A percentile compares a stretch with the other conserved stretches of the same genome.
Conservation (phyloP, 768 basidiomycete genomes). For the Phlegmacium glaucopus region DNA sequence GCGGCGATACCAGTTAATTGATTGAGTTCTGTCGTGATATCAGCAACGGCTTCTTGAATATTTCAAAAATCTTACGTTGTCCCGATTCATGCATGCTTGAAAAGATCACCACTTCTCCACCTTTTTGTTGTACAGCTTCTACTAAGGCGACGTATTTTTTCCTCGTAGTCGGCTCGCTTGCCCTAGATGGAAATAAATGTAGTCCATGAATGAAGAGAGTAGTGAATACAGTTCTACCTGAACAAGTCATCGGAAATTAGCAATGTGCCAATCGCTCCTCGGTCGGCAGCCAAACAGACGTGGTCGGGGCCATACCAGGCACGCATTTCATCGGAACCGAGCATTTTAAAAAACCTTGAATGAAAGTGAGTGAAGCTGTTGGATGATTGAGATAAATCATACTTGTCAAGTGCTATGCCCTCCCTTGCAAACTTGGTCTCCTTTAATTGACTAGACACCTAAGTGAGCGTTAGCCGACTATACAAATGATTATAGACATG, state of each 20-base stretch:
- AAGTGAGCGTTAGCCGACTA: not conserved
- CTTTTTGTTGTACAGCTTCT: conserved; percentile 83
- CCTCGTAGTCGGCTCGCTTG: conserved; percentile 73
- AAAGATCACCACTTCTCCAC: conserved; percentile 94
- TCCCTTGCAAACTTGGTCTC: conserved; percentile 97
- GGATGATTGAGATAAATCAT: conserved; percentile 3
- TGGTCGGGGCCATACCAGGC: conserved; percentile 99
- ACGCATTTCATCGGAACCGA: conserved; percentile 88
- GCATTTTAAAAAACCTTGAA: conserved; percentile 94
- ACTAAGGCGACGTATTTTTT: conserved; percentile 86
- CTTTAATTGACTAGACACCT: conserved; percentile 77
- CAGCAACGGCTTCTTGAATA: not conserved
- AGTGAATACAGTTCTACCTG: conserved; percentile 45
- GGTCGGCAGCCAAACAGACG: conserved; percentile 85
- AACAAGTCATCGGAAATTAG: conserved; percentile 95
- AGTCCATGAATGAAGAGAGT: not conserved
- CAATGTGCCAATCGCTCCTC: conserved; percentile 91
- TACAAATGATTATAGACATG: not conserved
- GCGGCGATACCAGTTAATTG: conserved; percentile 94
- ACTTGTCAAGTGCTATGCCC: conserved; percentile 90
- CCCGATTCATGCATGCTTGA: conserved; percentile 99
- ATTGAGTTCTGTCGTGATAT: conserved; percentile 71
- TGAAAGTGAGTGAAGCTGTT: conserved; percentile 1
- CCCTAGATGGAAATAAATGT: conserved; percentile 38
- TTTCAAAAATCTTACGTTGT: conserved; percentile 64